These are phyloP conservation scores for Penicillium coprophilum DNA, from an alignment of 495 filamentous ascomycete species.

Conservation along the genomic window DNA sequence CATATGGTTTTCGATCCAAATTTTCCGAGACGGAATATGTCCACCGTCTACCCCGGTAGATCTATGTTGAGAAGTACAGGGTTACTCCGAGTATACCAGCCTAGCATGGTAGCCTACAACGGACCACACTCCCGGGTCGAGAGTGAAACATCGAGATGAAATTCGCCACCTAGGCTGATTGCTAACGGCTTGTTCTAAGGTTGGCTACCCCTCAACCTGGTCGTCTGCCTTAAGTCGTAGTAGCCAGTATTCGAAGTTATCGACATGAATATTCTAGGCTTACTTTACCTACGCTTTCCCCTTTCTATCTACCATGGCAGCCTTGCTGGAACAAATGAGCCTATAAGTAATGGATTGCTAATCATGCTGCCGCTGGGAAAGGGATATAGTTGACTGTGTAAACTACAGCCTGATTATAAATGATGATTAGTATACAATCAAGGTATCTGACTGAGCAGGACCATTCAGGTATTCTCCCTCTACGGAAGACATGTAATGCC, in stretches of 20 bases:
- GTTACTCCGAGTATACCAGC: neutral
- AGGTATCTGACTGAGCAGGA: too few species aligned
- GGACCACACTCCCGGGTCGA: neutral
- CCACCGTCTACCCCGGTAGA: neutral
- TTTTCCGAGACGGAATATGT: neutral
- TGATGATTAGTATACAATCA: neutral
- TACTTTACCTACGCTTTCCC: neutral
- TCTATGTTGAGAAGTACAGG: neutral
- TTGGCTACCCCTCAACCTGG: neutral
- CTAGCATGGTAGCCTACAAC: neutral
- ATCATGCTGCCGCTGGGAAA: neutral
- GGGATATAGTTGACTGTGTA: neutral
- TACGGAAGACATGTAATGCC: too few species aligned
- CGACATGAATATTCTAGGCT: neutral
- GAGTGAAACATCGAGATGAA: neutral
- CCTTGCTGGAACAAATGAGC: neutral
- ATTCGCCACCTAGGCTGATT: slow-evolving; percentile 1
- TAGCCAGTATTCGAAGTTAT: neutral
- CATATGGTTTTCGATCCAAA: neutral
- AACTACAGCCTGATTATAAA: neutral
- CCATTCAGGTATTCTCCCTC: too few species aligned
- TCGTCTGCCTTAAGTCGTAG: neutral
- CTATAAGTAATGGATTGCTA: neutral
- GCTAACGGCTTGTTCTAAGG: neutral
- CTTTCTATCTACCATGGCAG: neutral